Base-by-base conservation (phyloP, 768 basidiomycete genomes). In the Phaeotremella fagi region DNA sequence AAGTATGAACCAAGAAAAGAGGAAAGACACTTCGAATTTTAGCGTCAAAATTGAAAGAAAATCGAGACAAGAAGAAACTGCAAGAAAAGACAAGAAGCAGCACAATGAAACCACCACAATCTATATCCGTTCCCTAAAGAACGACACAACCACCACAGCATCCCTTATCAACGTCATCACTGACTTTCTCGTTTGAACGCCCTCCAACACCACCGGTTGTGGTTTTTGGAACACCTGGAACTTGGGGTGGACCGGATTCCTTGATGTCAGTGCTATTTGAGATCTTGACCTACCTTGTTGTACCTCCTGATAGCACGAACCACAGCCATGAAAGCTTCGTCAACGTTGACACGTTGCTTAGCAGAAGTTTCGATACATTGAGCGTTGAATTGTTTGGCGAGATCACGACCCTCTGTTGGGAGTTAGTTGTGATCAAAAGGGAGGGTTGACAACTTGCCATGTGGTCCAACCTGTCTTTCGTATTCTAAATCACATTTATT, bases 401-500 rank as follows among this genome's bases (percentile, higher is more conserved):
- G 84, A 65, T 95, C 90, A 48, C 89, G 88, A 4, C 95, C 95
- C 90, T 98, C 94, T 95, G 74, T 14, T 18, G 12, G 7, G 31
- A 18, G 26, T n/a, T 6, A 24, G 22, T n/a, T 25, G 29, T 27
- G 43, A 28, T 48, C 22, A 29, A n/a, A n/a, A n/a, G n/a, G n/a
- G n/a, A n/a, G n/a, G n/a, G n/a, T n/a, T 5, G 38, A 23, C n/a
- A 22, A 67, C 78, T 52, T 25, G 89, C 92, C 92, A 64, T 90
- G 88, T 81, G 86, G 86, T 72, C 89, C 89, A 24, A 98, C 94
- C 75, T 97, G 92, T 50, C 94, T 82, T 75, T 98, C 94, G 70
- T 86, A 91, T 71, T 91, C 92, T 64, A 94, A 78, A 75, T 98
- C 94, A 67, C 87, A 87, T 77, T 98, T 97, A 80, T 98, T 98